Conservation (phyloP, 371 early-diverging fungal species). For the Racocetra persica region DNA sequence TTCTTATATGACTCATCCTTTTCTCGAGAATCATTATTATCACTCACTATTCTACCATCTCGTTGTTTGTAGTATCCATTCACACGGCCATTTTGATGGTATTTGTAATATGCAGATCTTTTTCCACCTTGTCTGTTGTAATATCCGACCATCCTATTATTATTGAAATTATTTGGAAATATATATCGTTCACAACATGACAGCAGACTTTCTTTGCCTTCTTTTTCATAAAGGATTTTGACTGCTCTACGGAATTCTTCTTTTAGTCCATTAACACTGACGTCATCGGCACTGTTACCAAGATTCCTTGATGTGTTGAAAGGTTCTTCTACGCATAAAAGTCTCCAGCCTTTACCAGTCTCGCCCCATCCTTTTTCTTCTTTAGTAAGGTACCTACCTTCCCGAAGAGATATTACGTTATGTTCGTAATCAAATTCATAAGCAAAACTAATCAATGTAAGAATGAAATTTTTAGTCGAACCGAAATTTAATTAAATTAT, state of each 20-base stretch:
- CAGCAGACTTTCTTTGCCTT: constrained; percentile 48
- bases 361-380: constrained; percentile 84
- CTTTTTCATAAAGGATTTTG: constrained; percentile 59
- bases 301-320: constrained; percentile 85
- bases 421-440: constrained; percentile 82
- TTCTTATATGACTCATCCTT: not conserved
- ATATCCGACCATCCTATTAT: too few species aligned
- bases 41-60: not conserved
- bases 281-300: constrained; percentile 86
- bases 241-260: constrained; percentile 80
- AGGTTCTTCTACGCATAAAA: constrained; percentile 92
- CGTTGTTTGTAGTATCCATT: not conserved
- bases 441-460: constrained; percentile 54
- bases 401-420: constrained; percentile 80
- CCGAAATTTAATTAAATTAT: not conserved
- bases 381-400: constrained; percentile 77
- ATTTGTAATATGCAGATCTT: too few species aligned
- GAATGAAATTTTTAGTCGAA: constrained; percentile 6
- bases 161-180: not conserved
- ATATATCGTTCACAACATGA: constrained; percentile 53
- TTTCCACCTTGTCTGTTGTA: too few species aligned
- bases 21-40: not conserved
- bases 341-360: constrained; percentile 62
- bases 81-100: not conserved
- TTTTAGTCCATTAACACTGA: constrained; percentile 76